Evolutionary conservation across 495 filamentous ascomycete genomes (phyloP), one percentile per base, ranked within the genome.

Genomic region (Podospora tetraspora): DNA sequence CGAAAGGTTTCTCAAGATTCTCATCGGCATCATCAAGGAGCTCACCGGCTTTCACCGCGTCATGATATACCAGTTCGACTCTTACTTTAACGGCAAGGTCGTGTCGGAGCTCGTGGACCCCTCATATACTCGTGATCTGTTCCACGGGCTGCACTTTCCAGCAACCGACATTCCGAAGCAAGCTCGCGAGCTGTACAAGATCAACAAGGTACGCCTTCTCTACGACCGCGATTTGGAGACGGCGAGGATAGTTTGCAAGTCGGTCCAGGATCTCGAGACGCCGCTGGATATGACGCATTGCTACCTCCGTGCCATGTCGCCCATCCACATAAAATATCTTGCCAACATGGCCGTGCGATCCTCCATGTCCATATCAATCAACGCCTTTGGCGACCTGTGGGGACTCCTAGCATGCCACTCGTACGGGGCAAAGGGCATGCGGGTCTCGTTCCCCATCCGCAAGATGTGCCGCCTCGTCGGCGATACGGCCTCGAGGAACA

Each of bases 381-480:
- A 91, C 66, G 90, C 90, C 0, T 93, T 95, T 73, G 82, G 85
- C 68, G 89, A 96, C 66, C 81, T 97, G 0, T 97, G 94, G 94
- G 94, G 94, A 0, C 81, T 97, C 37, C 92, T 97, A 22, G 86
- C 92, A 2, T 97, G 92, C 66, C 94, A 98, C 75, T 86, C 88
- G 1, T 96, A 97, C 74, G 92, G 88, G 7, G 69, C 82, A 0
- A 82, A 84, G 21, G 92, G 92, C 2, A 97, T 95, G 92, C 84
- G 94, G 37, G 93, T 97, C 3, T 90, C 91, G 0, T 97, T 97
- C 72, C 93, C 93, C 0, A 91, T 97, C 57, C 86, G 94, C 16
- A 97, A 96, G 78, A 93, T 98, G 90, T 97, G 94, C 75, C 87
- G 92, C n/a, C 79, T 97, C 19, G 85, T 98, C 27, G 92, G 94